Percentiles rank a stretch among this genome's conserved stretches.
Evolutionary conservation across 1,284 basidiomycete species (phyloP).

Genomic region (Coriolopsis trogii): DNA sequence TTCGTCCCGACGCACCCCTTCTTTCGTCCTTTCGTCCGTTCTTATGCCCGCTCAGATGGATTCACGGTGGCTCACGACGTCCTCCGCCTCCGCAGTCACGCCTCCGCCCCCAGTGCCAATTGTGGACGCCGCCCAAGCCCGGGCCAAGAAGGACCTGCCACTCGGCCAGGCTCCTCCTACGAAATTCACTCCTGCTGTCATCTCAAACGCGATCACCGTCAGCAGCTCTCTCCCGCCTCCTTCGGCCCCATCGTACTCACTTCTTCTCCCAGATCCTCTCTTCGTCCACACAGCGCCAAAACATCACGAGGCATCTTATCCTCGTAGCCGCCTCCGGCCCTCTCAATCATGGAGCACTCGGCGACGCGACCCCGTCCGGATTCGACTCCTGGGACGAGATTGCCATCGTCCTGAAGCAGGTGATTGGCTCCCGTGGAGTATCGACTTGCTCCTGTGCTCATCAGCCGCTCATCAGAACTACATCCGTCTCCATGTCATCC

Average conservation of each 20-base stretch:
- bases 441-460: conserved; percentile 4
- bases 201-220: conserved; percentile 27
- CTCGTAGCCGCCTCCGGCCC: conserved; percentile 46
- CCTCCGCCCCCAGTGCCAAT: conserved; percentile 14
- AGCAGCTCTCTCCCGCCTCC: not conserved
- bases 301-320: conserved; percentile 54
- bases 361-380: conserved; percentile 20
- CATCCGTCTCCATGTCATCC: conserved; percentile 62
- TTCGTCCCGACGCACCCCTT: conserved; percentile 26
- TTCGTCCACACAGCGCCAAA: conserved; percentile 37
- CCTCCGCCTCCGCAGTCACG: conserved; percentile 16
- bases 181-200: conserved; percentile 22
- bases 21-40: conserved; percentile 13
- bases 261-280: conserved; percentile 40
- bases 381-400: conserved; percentile 29
- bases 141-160: conserved; percentile 21
- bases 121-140: conserved; percentile 16
- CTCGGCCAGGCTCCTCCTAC: conserved; percentile 14
- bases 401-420: conserved; percentile 48
- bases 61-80: conserved; percentile 43
- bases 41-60: conserved; percentile 37
- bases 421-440: conserved; percentile 25
- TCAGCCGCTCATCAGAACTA: conserved; percentile 42
- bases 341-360: conserved; percentile 12
- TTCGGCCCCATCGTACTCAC: not conserved